These are phyloP conservation scores for Xerophyta viscosa DNA, from an alignment of 106 monocot genomes.

Conservation along the genomic window DNA sequence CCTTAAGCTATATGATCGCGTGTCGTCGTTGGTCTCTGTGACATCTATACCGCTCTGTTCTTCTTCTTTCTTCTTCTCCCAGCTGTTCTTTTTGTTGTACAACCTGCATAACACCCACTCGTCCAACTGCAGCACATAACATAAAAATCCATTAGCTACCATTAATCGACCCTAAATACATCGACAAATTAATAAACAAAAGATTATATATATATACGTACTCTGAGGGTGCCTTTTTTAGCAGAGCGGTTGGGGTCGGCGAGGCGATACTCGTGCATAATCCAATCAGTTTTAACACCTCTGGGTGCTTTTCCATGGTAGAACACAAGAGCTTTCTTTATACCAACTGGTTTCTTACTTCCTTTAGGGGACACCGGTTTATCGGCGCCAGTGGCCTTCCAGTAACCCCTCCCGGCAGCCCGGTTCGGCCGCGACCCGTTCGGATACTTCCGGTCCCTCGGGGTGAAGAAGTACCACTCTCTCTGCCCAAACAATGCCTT, in stretches of 20 bases:
- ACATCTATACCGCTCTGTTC: constrained; percentile 16
- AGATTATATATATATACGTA: background rate
- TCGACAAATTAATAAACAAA: background rate
- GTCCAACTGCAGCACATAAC: constrained; percentile 30
- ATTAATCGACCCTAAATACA: background rate
- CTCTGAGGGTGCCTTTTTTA: constrained; percentile 3
- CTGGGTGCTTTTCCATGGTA: constrained; percentile 47
- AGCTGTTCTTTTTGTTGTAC: constrained; percentile 56
- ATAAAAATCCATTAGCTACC: background rate
- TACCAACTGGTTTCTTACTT: constrained; percentile 18
- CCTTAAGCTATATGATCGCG: constrained; percentile 5
- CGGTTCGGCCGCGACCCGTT: constrained; percentile 44
- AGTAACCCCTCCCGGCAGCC: constrained; percentile 39
- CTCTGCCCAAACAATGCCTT: constrained; percentile 44
- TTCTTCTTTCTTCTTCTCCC: constrained; percentile 21
- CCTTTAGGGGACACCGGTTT: constrained; percentile 39
- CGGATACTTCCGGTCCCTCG: constrained; percentile 22
- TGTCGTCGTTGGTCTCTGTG: constrained; percentile 11
- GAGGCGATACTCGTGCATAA: constrained; percentile 61
- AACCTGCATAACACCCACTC: constrained; percentile 51
- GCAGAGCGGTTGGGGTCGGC: constrained; percentile 12
- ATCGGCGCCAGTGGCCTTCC: constrained; percentile 55
- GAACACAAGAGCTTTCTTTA: constrained; percentile 61
- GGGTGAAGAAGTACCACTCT: constrained; percentile 62
- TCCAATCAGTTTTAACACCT: constrained; percentile 57